phyloP scores from a whole-genome alignment of 352 stramenopile genomes.

The Phytophthora sp. region DNA sequence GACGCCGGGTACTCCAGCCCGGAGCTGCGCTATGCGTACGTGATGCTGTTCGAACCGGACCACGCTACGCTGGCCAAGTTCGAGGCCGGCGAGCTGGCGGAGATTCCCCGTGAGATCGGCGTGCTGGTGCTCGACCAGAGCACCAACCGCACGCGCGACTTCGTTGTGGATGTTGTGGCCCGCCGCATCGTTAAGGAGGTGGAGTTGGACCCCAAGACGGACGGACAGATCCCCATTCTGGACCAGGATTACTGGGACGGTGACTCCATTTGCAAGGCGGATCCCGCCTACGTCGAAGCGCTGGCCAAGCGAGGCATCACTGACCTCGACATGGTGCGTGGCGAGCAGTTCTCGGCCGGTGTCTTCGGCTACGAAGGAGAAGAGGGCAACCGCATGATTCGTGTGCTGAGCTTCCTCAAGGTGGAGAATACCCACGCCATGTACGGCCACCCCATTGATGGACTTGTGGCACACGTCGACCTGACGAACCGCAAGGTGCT shows the following conservation, averaged over 20 bases:
- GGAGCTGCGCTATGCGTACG: constrained; percentile 52
- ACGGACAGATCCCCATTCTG: constrained; percentile 53
- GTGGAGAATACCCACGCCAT: constrained; percentile 52
- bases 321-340: constrained; percentile 48
- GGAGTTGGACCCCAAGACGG: constrained; percentile 42
- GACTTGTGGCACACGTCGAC: constrained; percentile 52
- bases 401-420: constrained; percentile 53
- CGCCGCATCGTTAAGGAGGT: constrained; percentile 35
- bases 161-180: constrained; percentile 49
- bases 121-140: constrained; percentile 44
- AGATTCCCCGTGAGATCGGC: constrained; percentile 51
- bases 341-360: constrained; percentile 48
- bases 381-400: constrained; percentile 49
- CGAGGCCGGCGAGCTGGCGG: constrained; percentile 28
- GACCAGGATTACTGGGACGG: constrained; percentile 55
- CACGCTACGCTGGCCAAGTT: constrained; percentile 49
- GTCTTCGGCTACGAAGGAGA: constrained; percentile 51
- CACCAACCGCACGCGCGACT: constrained; percentile 38
- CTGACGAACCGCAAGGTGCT: constrained; percentile 47
- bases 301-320: constrained; percentile 52
- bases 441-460: constrained; percentile 55
- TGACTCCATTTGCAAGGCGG: constrained; percentile 49
- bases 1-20: constrained; percentile 40
- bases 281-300: constrained; percentile 44
- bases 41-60: constrained; percentile 59